Evolutionary conservation across 345 rosid genomes (phyloP).

Genomic region (Conringia planisiliqua): DNA sequence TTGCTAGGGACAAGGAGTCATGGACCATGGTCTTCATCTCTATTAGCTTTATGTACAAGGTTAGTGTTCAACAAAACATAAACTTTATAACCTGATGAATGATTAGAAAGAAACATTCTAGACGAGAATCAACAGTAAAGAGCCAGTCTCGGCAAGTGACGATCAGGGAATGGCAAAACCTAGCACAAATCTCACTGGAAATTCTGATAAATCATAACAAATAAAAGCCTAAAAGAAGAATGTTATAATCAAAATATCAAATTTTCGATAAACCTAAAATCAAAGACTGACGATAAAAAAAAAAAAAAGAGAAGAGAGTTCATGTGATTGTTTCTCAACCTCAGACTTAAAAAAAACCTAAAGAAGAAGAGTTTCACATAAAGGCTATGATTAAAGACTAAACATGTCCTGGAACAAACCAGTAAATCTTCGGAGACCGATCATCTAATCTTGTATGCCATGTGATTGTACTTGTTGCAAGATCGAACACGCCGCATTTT

Average conservation of each 20-base stretch:
- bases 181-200: too few species aligned
- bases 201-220: background rate
- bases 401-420: slow-evolving; percentile 8
- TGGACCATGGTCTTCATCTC: background rate
- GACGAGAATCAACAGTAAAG: too few species aligned
- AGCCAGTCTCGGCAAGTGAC: too few species aligned
- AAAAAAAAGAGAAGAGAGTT: background rate
- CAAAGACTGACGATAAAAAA: too few species aligned
- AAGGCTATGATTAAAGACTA: background rate
- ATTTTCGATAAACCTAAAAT: too few species aligned
- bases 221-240: background rate
- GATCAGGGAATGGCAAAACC: too few species aligned
- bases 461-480: slow-evolving; percentile 4
- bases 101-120: too few species aligned
- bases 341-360: background rate
- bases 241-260: too few species aligned
- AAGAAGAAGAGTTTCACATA: background rate
- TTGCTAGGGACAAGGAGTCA: too few species aligned
- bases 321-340: background rate
- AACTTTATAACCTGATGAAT: too few species aligned
- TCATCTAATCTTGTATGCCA: background rate
- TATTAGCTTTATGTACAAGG: background rate
- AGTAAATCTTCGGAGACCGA: background rate
- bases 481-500: background rate
- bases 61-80: background rate